These are phyloP conservation scores for Aspergillus arachidicola DNA, from an alignment of 2,329 filamentous ascomycete genomes.

Conservation along the genomic window DNA sequence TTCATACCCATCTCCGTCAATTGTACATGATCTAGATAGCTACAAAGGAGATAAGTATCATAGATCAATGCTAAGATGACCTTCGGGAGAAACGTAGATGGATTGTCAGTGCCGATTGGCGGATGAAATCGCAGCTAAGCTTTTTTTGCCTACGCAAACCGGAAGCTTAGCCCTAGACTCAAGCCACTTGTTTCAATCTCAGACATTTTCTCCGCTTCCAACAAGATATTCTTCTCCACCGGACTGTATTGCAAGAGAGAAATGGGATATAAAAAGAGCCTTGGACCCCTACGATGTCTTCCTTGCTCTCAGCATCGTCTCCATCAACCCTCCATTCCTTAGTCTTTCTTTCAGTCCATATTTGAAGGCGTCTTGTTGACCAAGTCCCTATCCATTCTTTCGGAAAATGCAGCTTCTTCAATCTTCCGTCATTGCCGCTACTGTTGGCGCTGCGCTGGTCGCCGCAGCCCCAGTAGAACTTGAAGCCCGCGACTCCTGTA, in stretches of 20 bases:
- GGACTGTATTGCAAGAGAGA: not conserved
- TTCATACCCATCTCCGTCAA: not conserved
- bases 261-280: not conserved
- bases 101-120: not conserved
- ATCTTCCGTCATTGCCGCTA: conserved; percentile 14
- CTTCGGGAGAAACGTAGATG: not conserved
- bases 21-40: not conserved
- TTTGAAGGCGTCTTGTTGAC: conserved; percentile 12
- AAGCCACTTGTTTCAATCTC: not conserved
- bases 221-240: not conserved
- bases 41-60: not conserved
- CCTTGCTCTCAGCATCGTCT: not conserved
- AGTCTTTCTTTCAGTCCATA: conserved; percentile 11
- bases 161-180: conserved; percentile 1
- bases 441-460: conserved; percentile 19
- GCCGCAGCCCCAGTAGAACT: conserved; percentile 14
- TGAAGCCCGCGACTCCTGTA: conserved; percentile 26
- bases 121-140: not conserved
- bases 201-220: conserved; percentile 1
- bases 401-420: conserved; percentile 18
- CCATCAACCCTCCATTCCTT: not conserved
- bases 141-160: conserved; percentile 1
- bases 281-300: not conserved
- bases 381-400: conserved; percentile 11
- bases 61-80: not conserved